Evolutionary conservation across 1,284 basidiomycete genomes (phyloP).

Genomic region (Sporisorium sorghi): DNA sequence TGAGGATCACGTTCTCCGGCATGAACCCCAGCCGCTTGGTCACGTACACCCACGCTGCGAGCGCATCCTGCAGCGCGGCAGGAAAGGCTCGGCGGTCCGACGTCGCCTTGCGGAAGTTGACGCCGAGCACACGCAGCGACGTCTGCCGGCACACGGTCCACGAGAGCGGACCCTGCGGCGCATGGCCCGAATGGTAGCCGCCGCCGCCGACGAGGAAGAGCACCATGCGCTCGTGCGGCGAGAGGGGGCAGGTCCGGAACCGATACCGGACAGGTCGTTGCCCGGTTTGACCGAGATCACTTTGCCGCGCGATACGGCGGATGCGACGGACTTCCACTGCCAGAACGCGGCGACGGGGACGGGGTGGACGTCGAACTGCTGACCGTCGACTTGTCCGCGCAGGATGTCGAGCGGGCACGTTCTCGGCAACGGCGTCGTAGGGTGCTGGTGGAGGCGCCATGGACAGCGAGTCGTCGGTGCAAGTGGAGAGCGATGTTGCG

Average conservation of each 20-base stretch:
- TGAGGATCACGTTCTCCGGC: constrained; percentile 34
- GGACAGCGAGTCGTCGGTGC: not conserved
- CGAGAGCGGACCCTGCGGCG: constrained; percentile 21
- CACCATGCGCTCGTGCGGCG: constrained; percentile 25
- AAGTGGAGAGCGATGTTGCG: constrained; percentile 6
- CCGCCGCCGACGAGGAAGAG: constrained; percentile 45
- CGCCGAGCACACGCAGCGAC: constrained; percentile 34
- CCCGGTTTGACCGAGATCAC: constrained; percentile 38
- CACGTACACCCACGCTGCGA: constrained; percentile 42
- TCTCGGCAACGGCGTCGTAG: constrained; percentile 9
- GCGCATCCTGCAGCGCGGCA: constrained; percentile 33
- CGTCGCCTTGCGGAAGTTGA: constrained; percentile 39
- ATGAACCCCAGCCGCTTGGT: constrained; percentile 25
- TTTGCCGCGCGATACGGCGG: constrained; percentile 13
- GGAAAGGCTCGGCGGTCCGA: constrained; percentile 16
- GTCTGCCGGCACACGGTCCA: constrained; percentile 40
- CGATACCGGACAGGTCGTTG: constrained; percentile 25
- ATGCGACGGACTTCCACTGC: constrained; percentile 35
- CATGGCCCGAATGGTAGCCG: constrained; percentile 33
- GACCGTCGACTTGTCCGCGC: constrained; percentile 12
- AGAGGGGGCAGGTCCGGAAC: constrained; percentile 21
- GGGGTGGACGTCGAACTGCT: constrained; percentile 9
- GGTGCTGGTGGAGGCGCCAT: constrained; percentile 13
- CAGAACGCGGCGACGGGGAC: constrained; percentile 25
- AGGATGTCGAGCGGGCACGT: constrained; percentile 20